Base-by-base conservation (phyloP, 371 early-diverging fungal genomes). In the Apophysomyces ossiformis region DNA sequence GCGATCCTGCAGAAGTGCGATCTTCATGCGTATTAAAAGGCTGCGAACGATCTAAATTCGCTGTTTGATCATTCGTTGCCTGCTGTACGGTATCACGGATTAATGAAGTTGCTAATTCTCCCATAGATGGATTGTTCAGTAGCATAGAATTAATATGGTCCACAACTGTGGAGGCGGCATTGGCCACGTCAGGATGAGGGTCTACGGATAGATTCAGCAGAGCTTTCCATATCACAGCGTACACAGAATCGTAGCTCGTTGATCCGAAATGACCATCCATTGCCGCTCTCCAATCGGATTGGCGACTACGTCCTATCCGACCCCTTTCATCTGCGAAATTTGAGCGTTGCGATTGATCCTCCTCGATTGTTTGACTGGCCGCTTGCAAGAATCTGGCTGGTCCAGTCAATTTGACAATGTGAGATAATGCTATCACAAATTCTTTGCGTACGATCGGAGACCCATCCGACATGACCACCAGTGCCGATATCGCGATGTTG, bases 381-480 rank as follows among this genome's bases (percentile, higher is more conserved):
- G 87, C 89, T 9, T 75, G 61, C 18, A 90, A 78, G 69, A 94
- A 91, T 11, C 84, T 82, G 41, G 78, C 75, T 4, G 74, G 64
- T 38, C 93, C 79, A 8, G 79, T 85, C 45, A 86, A 79, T 58
- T 85, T 74, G 0, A 92, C 90, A 57, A 93, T 76, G 56, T 84
- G 77, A 1, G 93, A 91, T 9, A 95, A 66, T 3, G 89, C 83
- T 62, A 88, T 83, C 6, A 93, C 90, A 37, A 94, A 83, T 69
- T 95, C 95, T 68, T 83, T 85, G 43, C 96, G 86, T 1, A 95
- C 95, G 58, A 94, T 75, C 3, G 95, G 92, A 2, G 92, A 90
- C 9, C 90, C 93, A 78, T 96, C 96, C 12, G 87, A 80, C 64
- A 89, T 83, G 15, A 82, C 82, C 15, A 79, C 77, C 38, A 93